These are phyloP conservation scores for Brassica hybrid DNA, from an alignment of 441 rosid genomes.

Conservation along the genomic window DNA sequence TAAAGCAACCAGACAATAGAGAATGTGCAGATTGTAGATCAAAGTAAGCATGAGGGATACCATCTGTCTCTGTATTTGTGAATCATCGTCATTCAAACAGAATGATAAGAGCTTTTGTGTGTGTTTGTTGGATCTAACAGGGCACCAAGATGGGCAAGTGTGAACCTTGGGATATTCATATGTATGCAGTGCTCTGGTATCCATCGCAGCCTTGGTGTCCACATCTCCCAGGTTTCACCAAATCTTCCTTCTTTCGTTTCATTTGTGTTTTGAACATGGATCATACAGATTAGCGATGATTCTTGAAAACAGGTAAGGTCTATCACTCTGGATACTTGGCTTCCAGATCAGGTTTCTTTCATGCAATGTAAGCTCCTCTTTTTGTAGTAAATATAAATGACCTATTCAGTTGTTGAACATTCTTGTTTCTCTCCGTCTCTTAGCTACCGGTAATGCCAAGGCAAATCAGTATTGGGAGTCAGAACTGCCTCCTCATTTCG, in stretches of 20 bases:
- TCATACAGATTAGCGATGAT: background rate
- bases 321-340: constrained; percentile 82
- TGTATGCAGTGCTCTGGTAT: constrained; percentile 94
- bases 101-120: constrained; percentile 22
- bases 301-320: constrained; percentile 65
- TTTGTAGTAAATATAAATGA: background rate
- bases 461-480: constrained; percentile 82
- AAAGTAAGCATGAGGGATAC: constrained; percentile 51
- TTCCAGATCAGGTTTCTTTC: constrained; percentile 80
- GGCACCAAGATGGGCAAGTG: constrained; percentile 94
- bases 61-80: background rate
- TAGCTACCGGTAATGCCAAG: constrained; percentile 68
- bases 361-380: constrained; percentile 66
- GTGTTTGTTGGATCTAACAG: constrained; percentile 43
- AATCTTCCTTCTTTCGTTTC: background rate
- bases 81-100: background rate
- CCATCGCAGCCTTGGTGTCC: constrained; percentile 87
- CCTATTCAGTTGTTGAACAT: constrained; percentile 19
- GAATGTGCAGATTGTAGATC: constrained; percentile 81
- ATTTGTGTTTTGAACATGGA: background rate
- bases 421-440: background rate
- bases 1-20: constrained; percentile 66
- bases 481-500: constrained; percentile 52
- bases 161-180: constrained; percentile 85
- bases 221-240: constrained; percentile 71